Base-by-base conservation (phyloP, 345 rosid species). In the Sapria himalayana region DNA sequence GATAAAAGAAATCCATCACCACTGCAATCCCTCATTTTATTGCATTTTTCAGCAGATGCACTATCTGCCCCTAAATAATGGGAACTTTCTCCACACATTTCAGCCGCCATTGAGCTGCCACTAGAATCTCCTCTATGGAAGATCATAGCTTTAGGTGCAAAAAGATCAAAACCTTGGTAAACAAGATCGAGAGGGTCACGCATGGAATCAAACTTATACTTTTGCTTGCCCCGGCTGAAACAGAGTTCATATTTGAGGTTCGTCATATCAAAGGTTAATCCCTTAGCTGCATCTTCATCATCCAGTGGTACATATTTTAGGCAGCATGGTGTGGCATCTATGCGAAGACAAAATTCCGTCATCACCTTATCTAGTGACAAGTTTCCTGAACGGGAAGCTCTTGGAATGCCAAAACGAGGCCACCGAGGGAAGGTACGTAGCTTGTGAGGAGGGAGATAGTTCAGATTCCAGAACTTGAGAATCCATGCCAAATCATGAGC, bases 401-500 rank as follows among this genome's bases (percentile, higher is more conserved):
- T 71, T 19, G 95, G 74, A 48, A 82, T 60, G 38, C 98, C 98
- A 72, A 72, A 89, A 54, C 98, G 92, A 53, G 93, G 84, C 74
- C 81, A 89, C 40, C 93, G 66, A 23, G 98, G 74, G 69, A 89
- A 82, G 38, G 63, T 49, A 15, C 98, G 93, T 55, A 89, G 57
- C 57, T 82, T 89, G 62, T 89, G 85, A 8, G 98, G 98, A 57
- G 98, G 98, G 54, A 62, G 48, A 63, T 82, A 76, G 57, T 82
- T 79, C 74, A 89, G 41, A 44, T 46, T 66, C 84, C 93, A 79
- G 52, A 89, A 82, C 71, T 69, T 82, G 25, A 51, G 35, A 39
- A 82, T 40, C 98, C 98, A 89, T 13, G 95, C 93, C 43, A 89
- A 53, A 69, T 89, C 98, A 79, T 82, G 93, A 50, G 98, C 84